These are phyloP conservation scores for Pleochaeta shiraiana DNA, from an alignment of 2,329 filamentous ascomycete genomes.

Conservation along the genomic window DNA sequence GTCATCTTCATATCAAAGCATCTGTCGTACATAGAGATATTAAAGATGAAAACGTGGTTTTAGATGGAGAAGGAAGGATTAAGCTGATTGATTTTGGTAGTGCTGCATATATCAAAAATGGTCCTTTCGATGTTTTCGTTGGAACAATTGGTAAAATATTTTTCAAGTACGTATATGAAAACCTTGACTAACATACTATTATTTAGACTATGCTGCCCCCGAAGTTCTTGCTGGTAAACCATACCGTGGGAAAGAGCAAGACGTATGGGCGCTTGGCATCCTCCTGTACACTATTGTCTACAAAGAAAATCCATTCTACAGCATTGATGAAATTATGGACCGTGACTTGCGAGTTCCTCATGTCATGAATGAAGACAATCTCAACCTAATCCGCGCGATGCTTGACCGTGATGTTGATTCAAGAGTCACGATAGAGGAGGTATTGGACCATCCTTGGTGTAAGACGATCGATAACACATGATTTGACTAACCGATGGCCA, in stretches of 20 bases:
- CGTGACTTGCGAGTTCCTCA: slow-evolving; percentile 83
- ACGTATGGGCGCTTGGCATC: slow-evolving; percentile 95
- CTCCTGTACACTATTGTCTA: slow-evolving; percentile 97
- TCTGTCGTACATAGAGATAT: slow-evolving; percentile 93
- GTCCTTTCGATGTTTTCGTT: slow-evolving; percentile 96
- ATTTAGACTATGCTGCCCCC: slow-evolving; percentile 84
- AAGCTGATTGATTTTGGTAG: slow-evolving; percentile 98
- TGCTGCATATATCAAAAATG: slow-evolving; percentile 94
- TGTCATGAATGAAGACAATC: slow-evolving; percentile 73
- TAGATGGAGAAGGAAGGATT: slow-evolving; percentile 88
- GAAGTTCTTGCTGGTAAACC: slow-evolving; percentile 85
- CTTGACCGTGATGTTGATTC: slow-evolving; percentile 71
- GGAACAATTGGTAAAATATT: slow-evolving; percentile 70
- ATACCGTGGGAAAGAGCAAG: slow-evolving; percentile 90
- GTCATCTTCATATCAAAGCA: slow-evolving; percentile 79
- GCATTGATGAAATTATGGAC: slow-evolving; percentile 98
- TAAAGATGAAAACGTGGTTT: slow-evolving; percentile 94
- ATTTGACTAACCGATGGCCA: background rate
- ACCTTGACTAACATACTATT: slow-evolving; percentile 7
- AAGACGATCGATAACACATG: background rate
- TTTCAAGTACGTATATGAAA: background rate
- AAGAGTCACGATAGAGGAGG: slow-evolving; percentile 68
- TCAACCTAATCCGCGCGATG: slow-evolving; percentile 81
- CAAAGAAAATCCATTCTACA: slow-evolving; percentile 99
- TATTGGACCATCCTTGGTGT: slow-evolving; percentile 71